Evolutionary conservation across 495 filamentous ascomycete genomes (phyloP).

Genomic region (Annulohypoxylon stygium): DNA sequence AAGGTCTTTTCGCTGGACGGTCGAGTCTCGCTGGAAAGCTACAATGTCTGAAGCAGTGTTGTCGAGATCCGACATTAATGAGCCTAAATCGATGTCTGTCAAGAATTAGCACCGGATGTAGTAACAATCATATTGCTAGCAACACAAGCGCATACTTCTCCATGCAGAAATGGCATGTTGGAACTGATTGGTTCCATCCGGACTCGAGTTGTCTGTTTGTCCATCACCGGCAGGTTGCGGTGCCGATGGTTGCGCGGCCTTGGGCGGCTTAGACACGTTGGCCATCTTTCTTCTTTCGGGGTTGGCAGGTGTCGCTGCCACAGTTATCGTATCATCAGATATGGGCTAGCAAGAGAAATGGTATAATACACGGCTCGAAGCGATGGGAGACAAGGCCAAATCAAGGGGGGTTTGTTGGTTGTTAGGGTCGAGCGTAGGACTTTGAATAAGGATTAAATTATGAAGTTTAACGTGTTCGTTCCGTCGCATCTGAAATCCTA

Average conservation of each 20-base stretch:
- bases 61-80: constrained; percentile 88
- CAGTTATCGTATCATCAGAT: constrained; percentile 49
- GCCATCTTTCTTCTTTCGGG: constrained; percentile 32
- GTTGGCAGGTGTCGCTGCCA: constrained; percentile 47
- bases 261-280: constrained; percentile 36
- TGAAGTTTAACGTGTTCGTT: constrained; percentile 48
- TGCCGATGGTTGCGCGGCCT: constrained; percentile 40
- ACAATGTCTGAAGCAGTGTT: constrained; percentile 93
- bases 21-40: constrained; percentile 87
- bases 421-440: constrained; percentile 2
- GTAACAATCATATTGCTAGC: constrained; percentile 18
- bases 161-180: constrained; percentile 95
- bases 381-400: background rate
- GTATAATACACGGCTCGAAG: constrained; percentile 10
- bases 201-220: constrained; percentile 36
- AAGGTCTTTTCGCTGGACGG: constrained; percentile 94
- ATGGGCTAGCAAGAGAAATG: constrained; percentile 4
- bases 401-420: constrained; percentile 5
- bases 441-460: constrained; percentile 27
- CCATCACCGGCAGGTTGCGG: constrained; percentile 34
- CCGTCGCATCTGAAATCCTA: constrained; percentile 26
- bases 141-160: constrained; percentile 77
- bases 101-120: constrained; percentile 49
- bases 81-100: constrained; percentile 87
- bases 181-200: constrained; percentile 85